phyloP scores from a whole-genome alignment of 345 rosid species.

The Melaleuca quinquenervia region DNA sequence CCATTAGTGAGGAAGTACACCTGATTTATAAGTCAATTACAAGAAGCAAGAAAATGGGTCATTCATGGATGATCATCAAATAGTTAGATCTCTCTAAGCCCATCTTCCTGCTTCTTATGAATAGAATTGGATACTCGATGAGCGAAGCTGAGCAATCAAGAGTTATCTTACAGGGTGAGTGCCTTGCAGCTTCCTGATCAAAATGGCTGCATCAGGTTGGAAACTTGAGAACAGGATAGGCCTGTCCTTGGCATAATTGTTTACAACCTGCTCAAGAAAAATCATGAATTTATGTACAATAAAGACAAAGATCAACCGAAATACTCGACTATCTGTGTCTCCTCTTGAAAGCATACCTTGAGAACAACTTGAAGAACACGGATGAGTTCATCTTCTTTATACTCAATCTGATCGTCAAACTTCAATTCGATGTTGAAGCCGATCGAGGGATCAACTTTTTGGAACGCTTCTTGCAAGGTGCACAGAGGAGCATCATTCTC shows the following conservation, averaged over 20 bases:
- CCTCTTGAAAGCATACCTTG: slow-evolving; percentile 7
- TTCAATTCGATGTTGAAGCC: slow-evolving; percentile 89
- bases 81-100: background rate
- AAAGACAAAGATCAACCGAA: background rate
- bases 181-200: slow-evolving; percentile 54
- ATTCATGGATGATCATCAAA: background rate
- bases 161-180: slow-evolving; percentile 53
- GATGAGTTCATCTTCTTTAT: slow-evolving; percentile 40
- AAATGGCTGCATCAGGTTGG: slow-evolving; percentile 83
- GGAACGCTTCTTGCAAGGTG: slow-evolving; percentile 64
- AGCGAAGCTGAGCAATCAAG: background rate
- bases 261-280: slow-evolving; percentile 22
- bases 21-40: slow-evolving; percentile 9
- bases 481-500: slow-evolving; percentile 64
- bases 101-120: background rate
- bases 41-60: background rate
- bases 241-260: slow-evolving; percentile 42
- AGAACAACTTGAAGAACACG: slow-evolving; percentile 45
- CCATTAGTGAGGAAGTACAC: slow-evolving; percentile 79
- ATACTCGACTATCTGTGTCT: background rate
- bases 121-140: background rate
- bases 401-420: slow-evolving; percentile 67
- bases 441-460: slow-evolving; percentile 43
- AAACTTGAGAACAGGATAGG: slow-evolving; percentile 79
- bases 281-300: background rate